Conservation (phyloP, 495 filamentous ascomycete genomes). For the Neurospora cerealis region DNA sequence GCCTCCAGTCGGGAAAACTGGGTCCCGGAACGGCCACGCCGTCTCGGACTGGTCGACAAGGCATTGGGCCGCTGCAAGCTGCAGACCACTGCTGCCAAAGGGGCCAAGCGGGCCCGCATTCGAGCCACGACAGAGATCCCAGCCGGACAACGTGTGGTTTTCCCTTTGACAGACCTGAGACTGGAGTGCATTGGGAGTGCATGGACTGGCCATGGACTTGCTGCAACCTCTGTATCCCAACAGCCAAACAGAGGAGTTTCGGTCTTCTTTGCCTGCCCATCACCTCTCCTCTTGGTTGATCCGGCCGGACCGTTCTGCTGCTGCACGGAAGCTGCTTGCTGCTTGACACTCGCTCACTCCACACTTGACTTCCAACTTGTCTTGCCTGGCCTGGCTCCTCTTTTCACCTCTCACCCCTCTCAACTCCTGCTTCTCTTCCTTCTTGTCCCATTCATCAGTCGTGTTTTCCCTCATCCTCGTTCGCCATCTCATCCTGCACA, state of each 20-base stretch:
- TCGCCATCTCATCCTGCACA: slow-evolving; percentile 16
- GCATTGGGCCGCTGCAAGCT: slow-evolving; percentile 43
- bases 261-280: neutral
- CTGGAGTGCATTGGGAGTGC: neutral
- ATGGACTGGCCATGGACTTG: neutral
- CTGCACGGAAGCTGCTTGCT: slow-evolving; percentile 1
- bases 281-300: neutral
- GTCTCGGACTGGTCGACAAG: slow-evolving; percentile 29
- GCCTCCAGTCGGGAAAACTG: slow-evolving; percentile 16
- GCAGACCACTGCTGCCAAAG: slow-evolving; percentile 39
- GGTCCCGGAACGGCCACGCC: slow-evolving; percentile 18
- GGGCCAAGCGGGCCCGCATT: slow-evolving; percentile 32
- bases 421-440: slow-evolving; percentile 7
- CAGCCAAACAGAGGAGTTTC: too few relatives aligned
- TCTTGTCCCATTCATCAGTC: slow-evolving; percentile 4
- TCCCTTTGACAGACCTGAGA: neutral
- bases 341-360: neutral
- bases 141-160: slow-evolving; percentile 4
- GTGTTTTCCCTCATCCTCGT: slow-evolving; percentile 10
- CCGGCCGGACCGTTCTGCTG: slow-evolving; percentile 1
- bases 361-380: neutral
- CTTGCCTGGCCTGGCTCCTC: slow-evolving; percentile 1
- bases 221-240: too few relatives aligned
- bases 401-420: slow-evolving; percentile 3
- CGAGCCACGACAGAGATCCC: slow-evolving; percentile 49